phyloP scores from a whole-genome alignment of 805 yeast genomes.

The Brettanomyces naardenensis region DNA sequence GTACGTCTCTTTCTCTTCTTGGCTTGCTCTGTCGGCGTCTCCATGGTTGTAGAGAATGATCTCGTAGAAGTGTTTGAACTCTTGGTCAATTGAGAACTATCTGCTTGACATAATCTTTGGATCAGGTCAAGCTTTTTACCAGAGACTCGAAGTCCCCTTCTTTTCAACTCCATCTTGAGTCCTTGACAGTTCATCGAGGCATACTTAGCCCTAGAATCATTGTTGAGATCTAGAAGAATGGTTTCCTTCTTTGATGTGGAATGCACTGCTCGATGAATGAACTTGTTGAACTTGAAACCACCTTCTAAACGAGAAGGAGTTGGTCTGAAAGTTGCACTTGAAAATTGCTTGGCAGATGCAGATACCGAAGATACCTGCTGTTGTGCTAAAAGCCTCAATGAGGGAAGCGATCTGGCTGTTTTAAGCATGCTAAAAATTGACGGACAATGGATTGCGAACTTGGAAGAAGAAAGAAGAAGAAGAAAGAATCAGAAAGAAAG shows the following conservation, averaged over 20 bases:
- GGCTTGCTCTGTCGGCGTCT: slow-evolving; percentile 1
- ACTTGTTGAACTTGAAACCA: neutral
- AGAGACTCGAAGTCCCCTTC: slow-evolving; percentile 50
- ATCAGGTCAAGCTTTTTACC: slow-evolving; percentile 56
- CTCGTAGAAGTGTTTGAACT: slow-evolving; percentile 1
- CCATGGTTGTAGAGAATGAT: slow-evolving; percentile 10
- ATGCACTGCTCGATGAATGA: slow-evolving; percentile 25
- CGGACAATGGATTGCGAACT: too few species aligned
- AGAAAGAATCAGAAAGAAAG: too few species aligned
- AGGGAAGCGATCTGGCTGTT: slow-evolving; percentile 27
- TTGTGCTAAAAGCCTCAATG: slow-evolving; percentile 22
- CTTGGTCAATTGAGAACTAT: slow-evolving; percentile 7
- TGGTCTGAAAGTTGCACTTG: too few species aligned
- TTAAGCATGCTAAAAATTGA: slow-evolving; percentile 27
- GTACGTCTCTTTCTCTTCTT: slow-evolving; percentile 7
- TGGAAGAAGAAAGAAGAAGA: too few species aligned
- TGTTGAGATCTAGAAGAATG: slow-evolving; percentile 18
- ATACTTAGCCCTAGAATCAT: slow-evolving; percentile 17
- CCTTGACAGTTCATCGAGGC: slow-evolving; percentile 43
- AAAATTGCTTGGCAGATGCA: neutral
- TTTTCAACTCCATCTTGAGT: slow-evolving; percentile 50
- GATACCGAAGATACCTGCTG: slow-evolving; percentile 9
- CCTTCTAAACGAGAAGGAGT: too few species aligned
- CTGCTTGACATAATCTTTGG: slow-evolving; percentile 22
- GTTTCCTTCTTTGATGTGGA: slow-evolving; percentile 27